Evolutionary conservation across 2,329 filamentous ascomycete species (phyloP).

Genomic region (Parafenestella ontariensis): DNA sequence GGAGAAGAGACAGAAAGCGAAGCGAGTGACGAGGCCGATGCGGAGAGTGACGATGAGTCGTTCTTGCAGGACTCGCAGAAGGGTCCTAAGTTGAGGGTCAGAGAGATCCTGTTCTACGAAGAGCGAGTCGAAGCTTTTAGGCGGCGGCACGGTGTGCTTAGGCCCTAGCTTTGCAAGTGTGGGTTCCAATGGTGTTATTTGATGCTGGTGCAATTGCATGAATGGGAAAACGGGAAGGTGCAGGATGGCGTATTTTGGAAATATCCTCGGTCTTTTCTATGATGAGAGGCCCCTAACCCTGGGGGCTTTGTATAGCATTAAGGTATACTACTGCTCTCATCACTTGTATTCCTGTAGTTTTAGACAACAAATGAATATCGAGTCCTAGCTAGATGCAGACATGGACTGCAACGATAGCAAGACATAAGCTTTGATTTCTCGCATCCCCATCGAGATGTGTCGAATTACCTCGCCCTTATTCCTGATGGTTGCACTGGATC

Average conservation of each 20-base stretch:
- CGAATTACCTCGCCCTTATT: too few species aligned
- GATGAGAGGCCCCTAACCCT: constrained; percentile 6
- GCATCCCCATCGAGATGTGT: background rate
- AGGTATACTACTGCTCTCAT: background rate
- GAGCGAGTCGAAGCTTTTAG: constrained; percentile 80
- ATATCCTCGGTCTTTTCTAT: constrained; percentile 20
- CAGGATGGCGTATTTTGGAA: constrained; percentile 17
- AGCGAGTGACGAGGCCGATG: constrained; percentile 47
- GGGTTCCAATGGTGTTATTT: constrained; percentile 2
- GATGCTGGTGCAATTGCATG: constrained; percentile 7
- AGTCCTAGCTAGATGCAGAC: background rate
- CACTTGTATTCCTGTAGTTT: constrained; percentile 10
- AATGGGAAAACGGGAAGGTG: constrained; percentile 5
- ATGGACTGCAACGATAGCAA: background rate
- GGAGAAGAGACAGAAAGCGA: constrained; percentile 45
- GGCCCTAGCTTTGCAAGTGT: constrained; percentile 26
- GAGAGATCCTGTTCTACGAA: constrained; percentile 85
- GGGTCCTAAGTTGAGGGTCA: constrained; percentile 65
- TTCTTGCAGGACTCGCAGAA: constrained; percentile 57
- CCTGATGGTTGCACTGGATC: too few species aligned
- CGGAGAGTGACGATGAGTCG: constrained; percentile 60
- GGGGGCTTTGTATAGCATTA: background rate
- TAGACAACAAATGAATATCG: constrained; percentile 3
- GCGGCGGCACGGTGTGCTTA: constrained; percentile 64
- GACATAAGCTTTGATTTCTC: background rate